These are phyloP conservation scores for Metarhizium guizhouense DNA, from an alignment of 2,329 filamentous ascomycete genomes.

Conservation along the genomic window DNA sequence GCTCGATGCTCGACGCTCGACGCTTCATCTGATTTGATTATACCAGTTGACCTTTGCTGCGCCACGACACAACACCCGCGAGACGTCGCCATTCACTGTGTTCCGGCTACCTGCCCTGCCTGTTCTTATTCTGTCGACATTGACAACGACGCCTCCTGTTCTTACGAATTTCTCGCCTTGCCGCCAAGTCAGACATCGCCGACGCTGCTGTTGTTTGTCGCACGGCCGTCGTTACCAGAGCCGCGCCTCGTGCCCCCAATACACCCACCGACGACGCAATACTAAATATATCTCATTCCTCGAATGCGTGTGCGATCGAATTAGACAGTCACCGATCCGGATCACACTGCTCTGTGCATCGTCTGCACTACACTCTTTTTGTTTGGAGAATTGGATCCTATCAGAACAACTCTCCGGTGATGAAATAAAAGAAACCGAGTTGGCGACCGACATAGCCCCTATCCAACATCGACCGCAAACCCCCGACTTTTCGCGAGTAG, in stretches of 20 bases:
- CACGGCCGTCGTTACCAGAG: background rate
- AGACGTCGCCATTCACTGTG: background rate
- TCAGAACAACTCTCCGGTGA: background rate
- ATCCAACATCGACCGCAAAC: background rate
- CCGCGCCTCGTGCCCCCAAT: background rate
- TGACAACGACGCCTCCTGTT: background rate
- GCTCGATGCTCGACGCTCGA: background rate
- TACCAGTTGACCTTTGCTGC: background rate
- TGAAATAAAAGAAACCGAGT: background rate
- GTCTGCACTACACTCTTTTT: background rate
- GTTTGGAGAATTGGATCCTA: no score
- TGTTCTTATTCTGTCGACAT: background rate
- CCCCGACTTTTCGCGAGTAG: background rate
- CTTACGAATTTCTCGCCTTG: background rate
- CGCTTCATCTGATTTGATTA: background rate
- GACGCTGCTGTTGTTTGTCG: background rate
- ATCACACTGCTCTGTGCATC: background rate
- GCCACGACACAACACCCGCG: background rate
- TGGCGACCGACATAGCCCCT: background rate
- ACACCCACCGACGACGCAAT: background rate
- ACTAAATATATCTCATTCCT: background rate
- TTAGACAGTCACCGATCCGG: background rate
- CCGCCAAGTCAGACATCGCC: background rate
- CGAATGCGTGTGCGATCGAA: background rate
- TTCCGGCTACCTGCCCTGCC: no score